Base-by-base conservation (phyloP, 148 eudicot species). In the Silene conica region DNA sequence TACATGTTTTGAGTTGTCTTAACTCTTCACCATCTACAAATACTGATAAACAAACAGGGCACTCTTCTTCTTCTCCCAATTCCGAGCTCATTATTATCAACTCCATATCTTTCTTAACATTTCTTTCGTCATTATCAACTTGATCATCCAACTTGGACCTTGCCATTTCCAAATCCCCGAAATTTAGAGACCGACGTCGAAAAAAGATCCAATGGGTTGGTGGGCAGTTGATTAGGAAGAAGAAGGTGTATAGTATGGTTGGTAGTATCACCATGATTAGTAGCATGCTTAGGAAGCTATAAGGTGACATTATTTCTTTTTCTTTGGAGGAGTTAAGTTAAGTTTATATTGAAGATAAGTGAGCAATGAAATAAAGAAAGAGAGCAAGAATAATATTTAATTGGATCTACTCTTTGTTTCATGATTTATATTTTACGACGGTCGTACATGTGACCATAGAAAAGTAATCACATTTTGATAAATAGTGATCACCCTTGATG, bases 221-320 rank as follows among this genome's bases (percentile, higher is more conserved):
- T 4, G 75, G 71, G 11, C 72, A 79, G 52, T 20, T 79, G 43
- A 70, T 70, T 43, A 79, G 78, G 82, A 75, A 79, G 78, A 74
- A 74, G 26, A 75, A 26, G 67, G 54, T 56, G 72, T 79, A 74
- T 2, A 70, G 41, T 41, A 79, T 56, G 59, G 59, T 54, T 74
- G 82, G 78, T 70, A 75, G 41, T 6, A 70, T 75, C 75, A 70
- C 75, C 82, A 75, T 75, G 18, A 74, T 54, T 56, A 79, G 60
- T 50, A 79, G 72, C 82, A 79, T 79, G 14, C 65, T 31, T 64
- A 79, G 56, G 68, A 70, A 64, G 38, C 61, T 63, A 56, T 41
- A 6, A 3, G 75, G 45, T 15, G 82, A 63, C 75, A 75, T 74
- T 75, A 63, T 62, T 62, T 68, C 1, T 26, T 26, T n/a, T 61